These are phyloP conservation scores for Acacia confusa DNA, from an alignment of 306 rosid genomes.

Conservation along the genomic window DNA sequence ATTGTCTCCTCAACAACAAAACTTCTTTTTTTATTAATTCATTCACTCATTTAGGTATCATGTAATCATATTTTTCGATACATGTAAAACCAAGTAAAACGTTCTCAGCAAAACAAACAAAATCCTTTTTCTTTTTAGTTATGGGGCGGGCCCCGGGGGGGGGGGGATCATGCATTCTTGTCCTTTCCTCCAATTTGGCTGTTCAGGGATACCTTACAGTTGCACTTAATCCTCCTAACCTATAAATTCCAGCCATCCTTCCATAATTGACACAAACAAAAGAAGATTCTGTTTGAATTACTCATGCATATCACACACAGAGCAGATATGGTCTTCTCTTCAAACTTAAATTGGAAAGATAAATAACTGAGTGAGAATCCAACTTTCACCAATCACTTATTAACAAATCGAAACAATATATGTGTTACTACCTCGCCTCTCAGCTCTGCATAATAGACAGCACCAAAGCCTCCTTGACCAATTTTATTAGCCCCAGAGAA, in stretches of 20 bases:
- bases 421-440: slow-evolving; percentile 91
- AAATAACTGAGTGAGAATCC: not conserved
- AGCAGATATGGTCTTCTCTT: slow-evolving; percentile 5
- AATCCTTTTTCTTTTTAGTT: not conserved
- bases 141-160: too few species aligned
- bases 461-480: slow-evolving; percentile 96
- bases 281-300: slow-evolving; percentile 22
- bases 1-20: not conserved
- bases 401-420: slow-evolving; percentile 11
- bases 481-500: slow-evolving; percentile 80
- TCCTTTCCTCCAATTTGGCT: slow-evolving; percentile 4
- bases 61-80: slow-evolving; percentile 3
- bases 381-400: not conserved
- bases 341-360: not conserved
- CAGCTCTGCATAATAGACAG: slow-evolving; percentile 92
- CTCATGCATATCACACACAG: slow-evolving; percentile 13
- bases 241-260: slow-evolving; percentile 3
- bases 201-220: not conserved
- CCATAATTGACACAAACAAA: not conserved
- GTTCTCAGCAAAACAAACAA: slow-evolving; percentile 17
- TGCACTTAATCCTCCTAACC: slow-evolving; percentile 2
- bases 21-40: not conserved
- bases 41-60: not conserved
- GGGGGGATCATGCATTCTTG: not conserved
- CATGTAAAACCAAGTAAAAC: not conserved